Evolutionary conservation across 257 asterid genomes (phyloP).

Genomic region (Gardenia jasminoides): DNA sequence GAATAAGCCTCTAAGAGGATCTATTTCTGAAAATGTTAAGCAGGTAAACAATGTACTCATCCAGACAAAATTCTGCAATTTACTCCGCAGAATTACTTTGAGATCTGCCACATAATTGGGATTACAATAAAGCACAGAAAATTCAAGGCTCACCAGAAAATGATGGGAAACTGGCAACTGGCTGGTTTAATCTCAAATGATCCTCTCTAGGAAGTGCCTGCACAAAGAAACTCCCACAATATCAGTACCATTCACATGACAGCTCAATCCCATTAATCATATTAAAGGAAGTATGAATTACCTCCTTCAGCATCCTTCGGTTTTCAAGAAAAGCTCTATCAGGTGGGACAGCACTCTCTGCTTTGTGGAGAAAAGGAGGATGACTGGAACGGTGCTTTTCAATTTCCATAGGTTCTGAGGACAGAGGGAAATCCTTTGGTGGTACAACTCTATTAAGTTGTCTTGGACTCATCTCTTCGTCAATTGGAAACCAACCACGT

Average conservation of each 20-base stretch:
- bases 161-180: slow-evolving; percentile 49
- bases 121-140: neutral
- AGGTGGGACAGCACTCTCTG: slow-evolving; percentile 53
- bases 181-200: slow-evolving; percentile 57
- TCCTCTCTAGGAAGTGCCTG: slow-evolving; percentile 79
- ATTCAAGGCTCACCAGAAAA: slow-evolving; percentile 49
- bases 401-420: slow-evolving; percentile 54
- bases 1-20: neutral
- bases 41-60: neutral
- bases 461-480: slow-evolving; percentile 74
- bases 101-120: neutral
- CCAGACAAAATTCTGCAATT: neutral
- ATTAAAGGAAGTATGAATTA: slow-evolving; percentile 20
- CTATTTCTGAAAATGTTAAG: neutral
- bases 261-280: slow-evolving; percentile 13
- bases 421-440: slow-evolving; percentile 53
- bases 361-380: slow-evolving; percentile 65
- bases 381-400: slow-evolving; percentile 62
- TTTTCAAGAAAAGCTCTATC: slow-evolving; percentile 62
- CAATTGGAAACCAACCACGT: slow-evolving; percentile 80
- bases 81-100: neutral
- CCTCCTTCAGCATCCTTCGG: slow-evolving; percentile 79
- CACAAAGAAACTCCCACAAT: slow-evolving; percentile 20
- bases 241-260: neutral
- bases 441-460: slow-evolving; percentile 53